Evolutionary conservation across 2,329 filamentous ascomycete species (phyloP), one percentile per base, ranked within the genome.

Genomic region (Nothomitra cinnamomea): DNA sequence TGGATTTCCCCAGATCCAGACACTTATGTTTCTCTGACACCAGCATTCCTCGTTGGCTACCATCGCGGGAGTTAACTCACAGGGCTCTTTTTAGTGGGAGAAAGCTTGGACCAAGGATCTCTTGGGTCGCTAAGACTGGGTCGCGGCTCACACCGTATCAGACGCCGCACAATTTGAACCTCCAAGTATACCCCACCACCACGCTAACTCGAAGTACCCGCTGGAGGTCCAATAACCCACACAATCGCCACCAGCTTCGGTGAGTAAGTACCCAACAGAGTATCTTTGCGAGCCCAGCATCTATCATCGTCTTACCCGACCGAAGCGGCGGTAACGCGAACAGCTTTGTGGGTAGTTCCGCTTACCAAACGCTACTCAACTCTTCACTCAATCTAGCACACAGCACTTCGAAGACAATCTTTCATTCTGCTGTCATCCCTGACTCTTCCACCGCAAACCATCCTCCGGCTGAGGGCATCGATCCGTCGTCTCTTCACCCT

Each of bases 101-200:
- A 22, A 22, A 24, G 45, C 45, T 49, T 24, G 45, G 45, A 35
- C 45, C 45, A 49, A 15, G 45, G 45, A 49, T 49, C 24, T 35
- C 2, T 15, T n/a, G 25, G 25, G 43, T 35, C 45, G 24, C 32
- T 49, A 28, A 28, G 21, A 24, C 45, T 28, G 43, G 43, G 43
- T 28, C 43, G 43, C 43, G 28, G 15, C 43, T 25, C 43, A 48
- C 43, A 49, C 45, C 3, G 17, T n/a, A 15, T 32, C 24, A 49
- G 21, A 24, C 45, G 45, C 45, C 45, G 32, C 45, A 49, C 45
- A 32, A 17, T 32, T 35, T 24, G 32, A 49, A 24, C 45, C 32
- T 28, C 25, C 45, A 49, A 49, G 45, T 49, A 49, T 24, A 49
- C 45, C 45, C 45, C 45, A 35, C 45, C 17, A 49, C 1, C 19